Evolutionary conservation across 495 filamentous ascomycete species (phyloP).

Genomic region (Penicillium soppii): DNA sequence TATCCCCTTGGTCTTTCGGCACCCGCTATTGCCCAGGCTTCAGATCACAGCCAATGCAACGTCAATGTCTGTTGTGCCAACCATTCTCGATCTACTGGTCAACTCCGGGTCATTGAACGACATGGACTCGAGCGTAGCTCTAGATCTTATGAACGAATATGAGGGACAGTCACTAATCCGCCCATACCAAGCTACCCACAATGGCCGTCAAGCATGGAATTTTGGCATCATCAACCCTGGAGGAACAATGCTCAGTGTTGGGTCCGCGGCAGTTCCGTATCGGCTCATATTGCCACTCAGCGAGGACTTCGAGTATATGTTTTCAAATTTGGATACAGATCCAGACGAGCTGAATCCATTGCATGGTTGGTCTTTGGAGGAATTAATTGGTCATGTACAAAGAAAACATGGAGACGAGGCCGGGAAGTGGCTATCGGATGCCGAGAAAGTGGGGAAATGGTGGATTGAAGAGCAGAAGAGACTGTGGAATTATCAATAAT

Average conservation of each 20-base stretch:
- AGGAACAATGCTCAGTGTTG: conserved; percentile 39
- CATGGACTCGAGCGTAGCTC: conserved; percentile 25
- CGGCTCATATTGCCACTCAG: conserved; percentile 42
- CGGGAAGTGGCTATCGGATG: conserved; percentile 37
- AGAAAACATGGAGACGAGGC: conserved; percentile 33
- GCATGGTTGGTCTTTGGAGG: conserved; percentile 30
- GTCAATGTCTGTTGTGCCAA: conserved; percentile 43
- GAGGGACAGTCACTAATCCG: conserved; percentile 49
- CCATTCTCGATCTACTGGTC: conserved; percentile 46
- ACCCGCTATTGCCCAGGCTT: conserved; percentile 41
- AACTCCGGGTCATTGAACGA: conserved; percentile 37
- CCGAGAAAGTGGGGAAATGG: conserved; percentile 38
- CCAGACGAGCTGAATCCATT: conserved; percentile 33
- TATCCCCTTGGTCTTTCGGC: conserved; percentile 43
- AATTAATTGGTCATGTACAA: conserved; percentile 25
- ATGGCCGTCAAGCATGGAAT: conserved; percentile 40
- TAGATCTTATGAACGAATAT: conserved; percentile 40
- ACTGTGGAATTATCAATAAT: conserved; percentile 27
- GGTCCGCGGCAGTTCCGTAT: conserved; percentile 38
- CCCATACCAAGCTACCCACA: conserved; percentile 31
- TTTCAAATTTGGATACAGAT: conserved; percentile 34
- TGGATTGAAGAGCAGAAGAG: conserved; percentile 34
- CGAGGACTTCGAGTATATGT: conserved; percentile 36
- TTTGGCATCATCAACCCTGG: conserved; percentile 49
- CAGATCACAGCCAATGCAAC: conserved; percentile 41